Evolutionary conservation across 371 early-diverging fungal genomes (phyloP).

Genomic region (Mucor indicus): DNA sequence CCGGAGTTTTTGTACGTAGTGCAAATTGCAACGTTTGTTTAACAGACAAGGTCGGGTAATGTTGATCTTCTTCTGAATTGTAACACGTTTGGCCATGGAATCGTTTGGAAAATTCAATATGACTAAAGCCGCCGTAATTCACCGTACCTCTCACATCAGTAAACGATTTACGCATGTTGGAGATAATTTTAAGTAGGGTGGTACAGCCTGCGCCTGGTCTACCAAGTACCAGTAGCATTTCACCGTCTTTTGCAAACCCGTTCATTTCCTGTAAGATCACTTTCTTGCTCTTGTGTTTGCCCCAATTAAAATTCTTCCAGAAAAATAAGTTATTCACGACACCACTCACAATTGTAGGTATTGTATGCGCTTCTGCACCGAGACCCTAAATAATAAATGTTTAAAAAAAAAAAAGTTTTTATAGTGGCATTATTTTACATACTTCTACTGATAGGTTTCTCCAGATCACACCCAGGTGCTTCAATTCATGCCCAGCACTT

Average conservation of each 20-base stretch:
- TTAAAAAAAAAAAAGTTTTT: background rate
- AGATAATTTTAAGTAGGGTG: slow-evolving; percentile 60
- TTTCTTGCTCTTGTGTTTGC: slow-evolving; percentile 13
- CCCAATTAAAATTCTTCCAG: slow-evolving; percentile 25
- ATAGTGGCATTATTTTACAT: slow-evolving; percentile 1
- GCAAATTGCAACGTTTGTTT: slow-evolving; percentile 69
- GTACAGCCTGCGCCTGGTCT: slow-evolving; percentile 73
- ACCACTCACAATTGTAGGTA: slow-evolving; percentile 28
- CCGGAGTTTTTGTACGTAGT: slow-evolving; percentile 61
- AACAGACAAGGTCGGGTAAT: slow-evolving; percentile 65
- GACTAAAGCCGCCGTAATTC: slow-evolving; percentile 58
- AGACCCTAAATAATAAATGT: slow-evolving; percentile 20
- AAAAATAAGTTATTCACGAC: slow-evolving; percentile 18
- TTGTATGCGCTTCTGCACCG: slow-evolving; percentile 38
- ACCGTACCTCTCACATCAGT: slow-evolving; percentile 52
- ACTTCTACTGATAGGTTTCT: slow-evolving; percentile 41
- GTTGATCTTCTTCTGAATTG: slow-evolving; percentile 70
- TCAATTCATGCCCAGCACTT: slow-evolving; percentile 38
- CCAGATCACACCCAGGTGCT: slow-evolving; percentile 47
- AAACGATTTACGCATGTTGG: slow-evolving; percentile 60
- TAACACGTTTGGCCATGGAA: slow-evolving; percentile 65
- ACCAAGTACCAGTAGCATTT: slow-evolving; percentile 72
- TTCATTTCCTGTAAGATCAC: slow-evolving; percentile 52
- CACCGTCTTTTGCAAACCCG: slow-evolving; percentile 63
- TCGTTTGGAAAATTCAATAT: slow-evolving; percentile 44